Evolutionary conservation across 2,329 filamentous ascomycete species (phyloP), one percentile per base, ranked within the genome.

Genomic region (Fusarium neocosmosporiellum): DNA sequence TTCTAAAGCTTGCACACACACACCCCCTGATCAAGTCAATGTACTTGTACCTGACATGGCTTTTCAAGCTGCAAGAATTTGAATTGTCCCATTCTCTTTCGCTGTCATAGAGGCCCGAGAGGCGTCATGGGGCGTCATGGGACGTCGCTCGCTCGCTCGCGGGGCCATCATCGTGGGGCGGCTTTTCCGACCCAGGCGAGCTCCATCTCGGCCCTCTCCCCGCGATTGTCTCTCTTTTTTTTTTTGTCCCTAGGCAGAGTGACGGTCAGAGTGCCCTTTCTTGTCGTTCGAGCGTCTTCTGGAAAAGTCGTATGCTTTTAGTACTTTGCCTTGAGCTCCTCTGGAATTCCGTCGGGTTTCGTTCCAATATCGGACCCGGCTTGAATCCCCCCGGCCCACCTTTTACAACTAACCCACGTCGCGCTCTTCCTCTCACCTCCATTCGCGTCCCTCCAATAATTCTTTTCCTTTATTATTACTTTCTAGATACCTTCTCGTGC

Each of bases 131-230:
- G 41, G 65, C 69, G 69, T 72, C 70, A 68, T 73, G 65, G 66
- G 71, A 70, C 57, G 29, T 39, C 46, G n/a, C n/a, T n/a, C n/a
- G n/a, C n/a, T n/a, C 34, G 7, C 65, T 58, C 71, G 65, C 65
- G 71, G 59, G 46, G 46, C 46, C 60, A 59, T 33, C 31, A 48
- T 14, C 34, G 63, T 67, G 71, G 72, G 59, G 67, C 61, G 20
- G 18, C 46, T 68, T 65, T 64, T 63, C 60, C 72, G 61, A 60
- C 36, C 66, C 37, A 18, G 46, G 46, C 46, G 27, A 53, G 46
- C 18, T 53, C 46, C 27, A 37, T 72, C 71, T 73, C 71, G 71
- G 71, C 14, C 60, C 68, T 72, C 71, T 73, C 71, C 73, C 72
- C 72, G 72, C 60, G 61, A 65, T 36, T 58, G 22, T 46, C 24